Conservation (phyloP, 441 rosid species). For the Erodium moschatum region DNA sequence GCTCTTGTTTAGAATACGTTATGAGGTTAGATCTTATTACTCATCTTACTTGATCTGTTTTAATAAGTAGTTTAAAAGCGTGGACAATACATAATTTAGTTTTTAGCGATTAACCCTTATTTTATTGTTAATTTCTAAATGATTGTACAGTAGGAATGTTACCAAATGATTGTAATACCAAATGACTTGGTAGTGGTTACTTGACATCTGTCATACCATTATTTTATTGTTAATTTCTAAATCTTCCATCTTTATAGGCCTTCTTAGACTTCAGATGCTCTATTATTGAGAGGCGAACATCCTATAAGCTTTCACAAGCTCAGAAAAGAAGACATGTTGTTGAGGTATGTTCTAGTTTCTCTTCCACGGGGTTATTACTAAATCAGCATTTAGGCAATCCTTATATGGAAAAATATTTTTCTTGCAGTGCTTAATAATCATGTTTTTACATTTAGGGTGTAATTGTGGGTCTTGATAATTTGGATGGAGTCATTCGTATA, state of each 20-base stretch:
- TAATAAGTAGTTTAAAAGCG: no score
- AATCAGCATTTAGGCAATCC: background rate
- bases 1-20: no score
- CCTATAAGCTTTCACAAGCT: conserved; percentile 78
- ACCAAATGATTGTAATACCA: no score
- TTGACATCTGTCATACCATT: background rate
- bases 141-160: no score
- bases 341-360: conserved; percentile 46
- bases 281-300: conserved; percentile 82
- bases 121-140: no score
- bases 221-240: background rate
- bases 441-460: conserved; percentile 45
- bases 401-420: background rate
- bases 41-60: no score
- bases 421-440: conserved; percentile 7
- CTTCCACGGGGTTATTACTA: background rate
- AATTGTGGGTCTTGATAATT: conserved; percentile 70
- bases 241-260: conserved; percentile 38
- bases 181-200: background rate
- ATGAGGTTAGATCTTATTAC: no score
- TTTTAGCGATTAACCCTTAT: no score
- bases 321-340: conserved; percentile 76
- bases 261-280: conserved; percentile 88
- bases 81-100: no score
- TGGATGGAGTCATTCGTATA: conserved; percentile 58